A percentile compares a stretch with the other conserved stretches of the same genome.
Conservation (phyloP, 495 filamentous ascomycete species). For the Penicillium mononematosum region DNA sequence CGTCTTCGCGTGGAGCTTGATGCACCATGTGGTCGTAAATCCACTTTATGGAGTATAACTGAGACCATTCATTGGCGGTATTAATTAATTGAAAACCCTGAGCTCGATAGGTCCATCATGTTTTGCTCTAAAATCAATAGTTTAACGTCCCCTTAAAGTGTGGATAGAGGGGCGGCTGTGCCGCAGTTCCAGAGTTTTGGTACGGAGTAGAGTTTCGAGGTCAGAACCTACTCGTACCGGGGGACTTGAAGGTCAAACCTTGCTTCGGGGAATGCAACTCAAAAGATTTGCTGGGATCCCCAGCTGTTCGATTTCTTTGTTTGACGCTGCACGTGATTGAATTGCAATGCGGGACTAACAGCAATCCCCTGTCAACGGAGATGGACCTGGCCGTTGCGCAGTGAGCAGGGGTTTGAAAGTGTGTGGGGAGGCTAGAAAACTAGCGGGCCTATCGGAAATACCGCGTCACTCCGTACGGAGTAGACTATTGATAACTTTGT, state of each 20-base stretch:
- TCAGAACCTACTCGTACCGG: conserved; percentile 2
- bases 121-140: conserved; percentile 14
- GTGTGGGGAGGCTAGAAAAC: conserved; percentile 9
- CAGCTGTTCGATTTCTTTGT: conserved; percentile 5
- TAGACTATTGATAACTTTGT: conserved; percentile 2
- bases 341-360: conserved; percentile 22
- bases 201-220: background rate
- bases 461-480: background rate
- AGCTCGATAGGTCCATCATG: background rate
- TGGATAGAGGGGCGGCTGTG: conserved; percentile 11
- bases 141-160: conserved; percentile 9
- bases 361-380: conserved; percentile 2
- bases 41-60: conserved; percentile 4
- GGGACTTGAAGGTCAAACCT: conserved; percentile 2
- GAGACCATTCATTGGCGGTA: background rate
- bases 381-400: conserved; percentile 3
- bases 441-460: conserved; percentile 7
- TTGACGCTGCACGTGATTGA: conserved; percentile 25
- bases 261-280: background rate
- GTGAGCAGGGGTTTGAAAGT: conserved; percentile 5
- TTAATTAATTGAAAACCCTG: background rate
- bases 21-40: conserved; percentile 2
- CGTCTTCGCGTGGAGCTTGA: conserved; percentile 8
- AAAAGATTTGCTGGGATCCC: background rate
- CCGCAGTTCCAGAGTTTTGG: conserved; percentile 2